These are phyloP conservation scores for Vigna reflexopilosa DNA, from an alignment of 306 rosid genomes.

Conservation along the genomic window DNA sequence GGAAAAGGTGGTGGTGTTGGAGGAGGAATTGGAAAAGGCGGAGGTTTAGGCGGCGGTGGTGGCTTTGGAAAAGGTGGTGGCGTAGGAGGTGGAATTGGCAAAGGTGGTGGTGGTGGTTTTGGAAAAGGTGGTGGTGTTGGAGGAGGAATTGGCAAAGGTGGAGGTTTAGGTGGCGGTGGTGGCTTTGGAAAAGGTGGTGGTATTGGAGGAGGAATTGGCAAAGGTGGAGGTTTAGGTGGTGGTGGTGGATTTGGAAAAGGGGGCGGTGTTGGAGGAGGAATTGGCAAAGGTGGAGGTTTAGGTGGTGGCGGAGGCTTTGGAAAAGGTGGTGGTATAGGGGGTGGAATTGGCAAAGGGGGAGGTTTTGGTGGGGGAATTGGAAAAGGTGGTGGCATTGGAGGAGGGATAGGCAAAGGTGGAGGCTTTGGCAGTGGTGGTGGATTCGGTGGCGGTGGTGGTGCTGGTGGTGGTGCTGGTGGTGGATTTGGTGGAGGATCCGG, in stretches of 20 bases:
- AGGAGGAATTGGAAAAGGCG: conserved; percentile 30
- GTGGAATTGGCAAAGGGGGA: too few relatives aligned
- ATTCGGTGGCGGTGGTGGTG: conserved; percentile 18
- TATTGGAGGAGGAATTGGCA: neutral
- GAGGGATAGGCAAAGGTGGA: conserved; percentile 36
- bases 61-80: conserved; percentile 51
- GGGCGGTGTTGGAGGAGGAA: conserved; percentile 42
- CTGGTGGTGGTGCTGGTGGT: conserved; percentile 34
- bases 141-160: conserved; percentile 45
- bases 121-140: conserved; percentile 13
- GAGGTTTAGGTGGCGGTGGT: neutral
- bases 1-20: conserved; percentile 42
- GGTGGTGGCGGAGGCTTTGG: conserved; percentile 37
- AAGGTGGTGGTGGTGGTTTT: neutral
- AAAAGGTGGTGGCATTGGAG: conserved; percentile 50
- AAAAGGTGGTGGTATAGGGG: conserved; percentile 40
- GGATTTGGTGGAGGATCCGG: conserved; percentile 51
- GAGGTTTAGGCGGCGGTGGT: conserved; percentile 33
- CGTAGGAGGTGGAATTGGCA: conserved; percentile 30
- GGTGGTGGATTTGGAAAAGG: conserved; percentile 54
- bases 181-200: conserved; percentile 50
- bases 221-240: conserved; percentile 23
- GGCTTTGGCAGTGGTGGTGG: too few relatives aligned
- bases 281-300: conserved; percentile 42
- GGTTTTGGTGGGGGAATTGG: too few relatives aligned